Conservation (phyloP, 2,329 filamentous ascomycete species). For the Dactylellina cionopaga region DNA sequence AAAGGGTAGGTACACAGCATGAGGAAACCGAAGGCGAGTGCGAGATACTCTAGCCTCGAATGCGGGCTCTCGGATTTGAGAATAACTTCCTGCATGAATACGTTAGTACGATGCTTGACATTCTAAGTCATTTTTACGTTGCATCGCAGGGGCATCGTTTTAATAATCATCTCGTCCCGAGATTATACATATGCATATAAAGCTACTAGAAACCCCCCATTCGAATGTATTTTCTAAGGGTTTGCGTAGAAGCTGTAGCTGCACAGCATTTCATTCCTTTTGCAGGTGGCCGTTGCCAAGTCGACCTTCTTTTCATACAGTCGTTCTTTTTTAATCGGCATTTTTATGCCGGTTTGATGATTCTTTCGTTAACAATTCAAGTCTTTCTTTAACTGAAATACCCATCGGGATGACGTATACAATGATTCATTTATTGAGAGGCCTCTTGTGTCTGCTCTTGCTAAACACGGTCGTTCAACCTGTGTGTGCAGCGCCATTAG, state of each 20-base stretch:
- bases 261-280: slow-evolving; percentile 20
- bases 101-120: not conserved
- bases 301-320: slow-evolving; percentile 18
- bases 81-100: not conserved
- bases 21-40: slow-evolving; percentile 32
- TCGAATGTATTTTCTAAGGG: not conserved
- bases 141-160: no score
- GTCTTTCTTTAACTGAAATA: slow-evolving; percentile 1
- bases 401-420: not conserved
- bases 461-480: slow-evolving; percentile 11
- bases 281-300: slow-evolving; percentile 13
- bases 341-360: not conserved
- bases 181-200: slow-evolving; percentile 21
- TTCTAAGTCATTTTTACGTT: not conserved
- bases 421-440: not conserved
- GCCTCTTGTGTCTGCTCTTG: slow-evolving; percentile 12
- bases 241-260: not conserved
- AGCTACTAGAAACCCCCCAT: not conserved
- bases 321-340: slow-evolving; percentile 1
- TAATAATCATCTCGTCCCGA: no score
- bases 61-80: not conserved
- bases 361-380: not conserved
- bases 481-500: slow-evolving; percentile 6
- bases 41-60: not conserved
- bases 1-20: not conserved